phyloP scores from a whole-genome alignment of 139 green algal genomes.

The Closterium sp. region DNA sequence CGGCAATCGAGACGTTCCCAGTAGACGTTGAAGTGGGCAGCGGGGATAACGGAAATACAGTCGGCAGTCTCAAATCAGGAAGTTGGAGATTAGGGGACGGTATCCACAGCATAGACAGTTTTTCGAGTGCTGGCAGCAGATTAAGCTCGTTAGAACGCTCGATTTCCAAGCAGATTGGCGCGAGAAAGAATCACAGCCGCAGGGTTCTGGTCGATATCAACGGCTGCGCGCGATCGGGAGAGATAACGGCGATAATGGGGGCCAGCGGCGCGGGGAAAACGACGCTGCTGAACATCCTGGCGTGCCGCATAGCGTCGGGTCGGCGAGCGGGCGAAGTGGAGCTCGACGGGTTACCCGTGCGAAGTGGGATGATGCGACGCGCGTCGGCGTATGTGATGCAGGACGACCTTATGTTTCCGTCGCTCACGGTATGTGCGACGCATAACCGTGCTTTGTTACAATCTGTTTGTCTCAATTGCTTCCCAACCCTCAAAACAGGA shows the following conservation, averaged over 20 bases:
- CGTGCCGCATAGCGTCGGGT: constrained; percentile 13
- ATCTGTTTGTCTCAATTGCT: neutral
- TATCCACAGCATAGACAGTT: neutral
- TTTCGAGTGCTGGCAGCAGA: neutral
- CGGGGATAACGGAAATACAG: neutral
- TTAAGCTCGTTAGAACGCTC: neutral
- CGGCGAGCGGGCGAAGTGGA: constrained; percentile 27
- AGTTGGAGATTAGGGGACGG: too few species aligned
- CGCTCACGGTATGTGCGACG: neutral
- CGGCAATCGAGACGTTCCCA: neutral
- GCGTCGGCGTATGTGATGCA: neutral
- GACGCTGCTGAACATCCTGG: neutral
- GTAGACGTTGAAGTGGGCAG: neutral
- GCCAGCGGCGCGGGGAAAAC: constrained; percentile 27
- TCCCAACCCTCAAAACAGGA: too few species aligned
- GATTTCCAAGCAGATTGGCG: neutral
- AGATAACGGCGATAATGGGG: neutral
- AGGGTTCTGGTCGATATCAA: neutral
- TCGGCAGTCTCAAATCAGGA: neutral
- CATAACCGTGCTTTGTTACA: neutral
- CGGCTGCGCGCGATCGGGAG: neutral
- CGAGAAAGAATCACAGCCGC: neutral
- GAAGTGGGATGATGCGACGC: neutral
- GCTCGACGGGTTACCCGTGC: constrained; percentile 12
- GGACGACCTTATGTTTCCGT: neutral